These are phyloP conservation scores for Scleroderma bovista DNA, from an alignment of 768 basidiomycete species.

Conservation along the genomic window DNA sequence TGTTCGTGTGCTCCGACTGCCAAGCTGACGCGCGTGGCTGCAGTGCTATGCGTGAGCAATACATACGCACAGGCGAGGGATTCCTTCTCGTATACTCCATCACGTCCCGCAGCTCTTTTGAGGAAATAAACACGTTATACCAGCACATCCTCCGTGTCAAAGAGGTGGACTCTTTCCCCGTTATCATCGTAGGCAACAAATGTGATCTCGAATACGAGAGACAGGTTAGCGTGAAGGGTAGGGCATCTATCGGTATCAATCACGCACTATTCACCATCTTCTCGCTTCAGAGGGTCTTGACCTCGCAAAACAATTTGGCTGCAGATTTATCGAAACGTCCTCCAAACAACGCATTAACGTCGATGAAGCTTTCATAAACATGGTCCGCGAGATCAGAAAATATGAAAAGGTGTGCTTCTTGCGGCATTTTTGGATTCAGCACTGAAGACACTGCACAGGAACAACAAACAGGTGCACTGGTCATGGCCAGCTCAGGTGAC, in stretches of 20 bases:
- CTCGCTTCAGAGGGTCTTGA: conserved; percentile 84
- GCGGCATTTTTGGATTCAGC: neutral
- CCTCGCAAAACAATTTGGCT: conserved; percentile 90
- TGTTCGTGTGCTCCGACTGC: conserved; percentile 3
- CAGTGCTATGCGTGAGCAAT: conserved; percentile 98
- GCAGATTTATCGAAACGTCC: conserved; percentile 94
- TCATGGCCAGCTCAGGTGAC: conserved; percentile 40
- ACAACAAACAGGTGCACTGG: conserved; percentile 71
- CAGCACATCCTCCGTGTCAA: conserved; percentile 96
- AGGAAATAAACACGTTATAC: conserved; percentile 94
- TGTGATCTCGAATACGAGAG: conserved; percentile 94
- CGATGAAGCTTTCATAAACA: conserved; percentile 89
- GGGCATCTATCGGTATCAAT: neutral
- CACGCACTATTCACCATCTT: neutral
- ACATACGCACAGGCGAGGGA: conserved; percentile 98
- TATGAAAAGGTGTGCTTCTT: conserved; percentile 76
- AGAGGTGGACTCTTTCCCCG: conserved; percentile 92
- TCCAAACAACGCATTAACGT: conserved; percentile 97
- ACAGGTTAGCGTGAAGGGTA: conserved; percentile 93
- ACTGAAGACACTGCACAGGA: conserved; percentile 38
- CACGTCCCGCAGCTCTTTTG: conserved; percentile 93
- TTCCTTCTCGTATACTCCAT: conserved; percentile 98
- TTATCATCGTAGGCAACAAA: conserved; percentile 98
- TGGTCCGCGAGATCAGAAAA: conserved; percentile 90
- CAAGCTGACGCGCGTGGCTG: conserved; percentile 1